Evolutionary conservation across 169 alveolate genomes (phyloP), one percentile per base, ranked within the genome.

Genomic region (Ophryocystis elektroscirrha): DNA sequence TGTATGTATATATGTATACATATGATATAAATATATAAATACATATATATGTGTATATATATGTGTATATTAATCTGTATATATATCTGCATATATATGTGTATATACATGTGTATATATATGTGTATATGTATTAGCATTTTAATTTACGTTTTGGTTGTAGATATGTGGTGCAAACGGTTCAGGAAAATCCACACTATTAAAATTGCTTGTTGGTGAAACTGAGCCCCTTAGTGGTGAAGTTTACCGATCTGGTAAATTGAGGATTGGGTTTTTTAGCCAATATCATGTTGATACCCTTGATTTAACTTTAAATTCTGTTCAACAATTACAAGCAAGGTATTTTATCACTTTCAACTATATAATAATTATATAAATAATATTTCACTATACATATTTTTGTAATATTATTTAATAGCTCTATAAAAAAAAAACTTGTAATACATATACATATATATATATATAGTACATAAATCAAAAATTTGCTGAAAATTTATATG

Each of bases 131-230:
- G 16, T 39, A 39, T n/a, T n/a, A n/a, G n/a, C n/a, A n/a, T n/a
- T n/a, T n/a, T n/a, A 3, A 6, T 3, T 47, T 20, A 15, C 18
- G 9, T 36, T 15, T n/a, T 65, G 47, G 44, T 63, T 45, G 24
- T 63, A 63, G 64, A 70, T 90, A 43, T 89, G 92, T 27, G 97
- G 97, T 19, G 88, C 91, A n/a, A 90, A 90, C 59, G 97, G 97
- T 28, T 85, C 92, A 59, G 97, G 97, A 19, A 90, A 90, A 69
- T 78, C 95, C 47, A 90, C 97, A 9, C 69, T 90, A 37, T 67
- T 83, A 39, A 84, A 79, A 61, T 74, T 89, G 2, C 77, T 89
- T 32, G 66, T 65, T 35, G 95, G 91, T 43, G 72, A 74, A 49
- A 64, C 79, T 27, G 62, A 56, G 29, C 84, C 87, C 26, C 64